These are phyloP conservation scores for Trypanosoma platydactyli DNA, from an alignment of 208 protist genomes.

Conservation along the genomic window DNA sequence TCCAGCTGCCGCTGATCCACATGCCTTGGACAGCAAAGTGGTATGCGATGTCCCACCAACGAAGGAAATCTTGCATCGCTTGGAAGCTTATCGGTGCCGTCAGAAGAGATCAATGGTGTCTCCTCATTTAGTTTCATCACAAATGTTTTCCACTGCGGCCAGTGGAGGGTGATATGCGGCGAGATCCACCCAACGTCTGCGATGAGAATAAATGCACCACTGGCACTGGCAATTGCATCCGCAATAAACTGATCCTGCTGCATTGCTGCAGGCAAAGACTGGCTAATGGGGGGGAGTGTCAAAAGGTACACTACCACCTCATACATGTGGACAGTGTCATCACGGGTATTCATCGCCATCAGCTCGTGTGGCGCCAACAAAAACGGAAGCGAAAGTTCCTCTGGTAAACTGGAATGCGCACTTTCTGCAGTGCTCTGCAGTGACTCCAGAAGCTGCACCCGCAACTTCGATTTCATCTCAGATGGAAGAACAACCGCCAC, in stretches of 20 bases:
- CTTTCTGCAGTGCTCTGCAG: background rate
- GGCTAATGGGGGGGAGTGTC: slow-evolving; percentile 31
- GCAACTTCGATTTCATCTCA: slow-evolving; percentile 44
- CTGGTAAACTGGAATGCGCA: slow-evolving; percentile 14
- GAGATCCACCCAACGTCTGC: slow-evolving; percentile 75
- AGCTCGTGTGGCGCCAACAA: slow-evolving; percentile 81
- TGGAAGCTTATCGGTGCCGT: slow-evolving; percentile 9
- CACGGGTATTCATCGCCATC: slow-evolving; percentile 60
- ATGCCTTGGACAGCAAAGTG: slow-evolving; percentile 78
- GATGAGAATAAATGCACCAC: slow-evolving; percentile 65
- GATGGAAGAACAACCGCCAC: slow-evolving; percentile 71
- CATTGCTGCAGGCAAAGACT: slow-evolving; percentile 28
- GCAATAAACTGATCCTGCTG: slow-evolving; percentile 46
- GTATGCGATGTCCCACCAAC: slow-evolving; percentile 60
- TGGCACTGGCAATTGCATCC: slow-evolving; percentile 57
- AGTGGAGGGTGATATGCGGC: slow-evolving; percentile 45
- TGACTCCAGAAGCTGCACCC: slow-evolving; percentile 16
- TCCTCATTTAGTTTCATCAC: slow-evolving; percentile 64
- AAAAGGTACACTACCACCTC: slow-evolving; percentile 77
- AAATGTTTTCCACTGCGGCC: slow-evolving; percentile 71
- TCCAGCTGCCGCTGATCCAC: slow-evolving; percentile 70
- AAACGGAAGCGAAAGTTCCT: slow-evolving; percentile 32
- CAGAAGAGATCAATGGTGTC: slow-evolving; percentile 42
- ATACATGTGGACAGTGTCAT: slow-evolving; percentile 51
- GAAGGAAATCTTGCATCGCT: slow-evolving; percentile 43